Evolutionary conservation across 257 asterid genomes (phyloP).

Genomic region (Solanum sitiens): DNA sequence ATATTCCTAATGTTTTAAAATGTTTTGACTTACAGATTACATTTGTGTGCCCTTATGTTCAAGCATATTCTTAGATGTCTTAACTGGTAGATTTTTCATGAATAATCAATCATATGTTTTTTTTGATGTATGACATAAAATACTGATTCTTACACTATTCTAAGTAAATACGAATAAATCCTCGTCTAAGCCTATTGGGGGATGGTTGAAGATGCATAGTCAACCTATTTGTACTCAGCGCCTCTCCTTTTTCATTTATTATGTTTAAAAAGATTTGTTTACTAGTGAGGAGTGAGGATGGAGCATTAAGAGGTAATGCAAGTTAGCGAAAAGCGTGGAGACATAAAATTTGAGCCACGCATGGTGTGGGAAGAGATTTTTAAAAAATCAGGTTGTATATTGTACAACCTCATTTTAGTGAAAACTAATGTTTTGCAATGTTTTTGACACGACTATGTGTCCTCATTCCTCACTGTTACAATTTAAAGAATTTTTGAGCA

Average conservation of each 20-base stretch:
- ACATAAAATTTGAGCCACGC: background rate
- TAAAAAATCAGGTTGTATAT: background rate
- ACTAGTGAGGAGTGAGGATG: background rate
- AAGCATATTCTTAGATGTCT: background rate
- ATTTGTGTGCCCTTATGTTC: background rate
- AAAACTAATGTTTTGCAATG: background rate
- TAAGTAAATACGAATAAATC: background rate
- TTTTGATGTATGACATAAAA: background rate
- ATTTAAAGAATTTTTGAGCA: background rate
- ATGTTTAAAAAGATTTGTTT: background rate
- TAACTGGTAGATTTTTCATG: background rate
- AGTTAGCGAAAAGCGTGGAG: background rate
- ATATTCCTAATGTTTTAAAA: background rate
- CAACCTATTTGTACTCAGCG: background rate
- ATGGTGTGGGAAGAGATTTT: background rate
- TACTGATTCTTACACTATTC: background rate
- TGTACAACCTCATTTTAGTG: background rate
- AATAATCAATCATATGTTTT: background rate
- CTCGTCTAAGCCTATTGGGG: background rate
- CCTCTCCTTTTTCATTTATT: background rate
- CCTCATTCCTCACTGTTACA: background rate
- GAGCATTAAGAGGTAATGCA: background rate
- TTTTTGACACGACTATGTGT: background rate
- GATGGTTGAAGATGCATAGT: background rate
- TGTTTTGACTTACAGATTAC: background rate